These are phyloP conservation scores for Scedosporium minutisporum DNA, from an alignment of 2,329 filamentous ascomycete species.

Conservation along the genomic window DNA sequence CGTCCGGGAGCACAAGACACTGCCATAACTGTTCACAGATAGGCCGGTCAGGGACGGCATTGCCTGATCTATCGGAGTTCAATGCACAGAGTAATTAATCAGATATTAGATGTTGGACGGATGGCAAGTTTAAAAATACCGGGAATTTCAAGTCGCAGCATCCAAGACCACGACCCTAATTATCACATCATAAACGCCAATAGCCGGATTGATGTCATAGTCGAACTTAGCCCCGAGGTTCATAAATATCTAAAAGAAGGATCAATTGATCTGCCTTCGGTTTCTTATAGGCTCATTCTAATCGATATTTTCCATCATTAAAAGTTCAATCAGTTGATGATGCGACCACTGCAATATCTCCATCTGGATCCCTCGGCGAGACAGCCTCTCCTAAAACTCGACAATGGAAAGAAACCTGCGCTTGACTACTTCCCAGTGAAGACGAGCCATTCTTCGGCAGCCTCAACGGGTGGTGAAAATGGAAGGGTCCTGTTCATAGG, in stretches of 20 bases:
- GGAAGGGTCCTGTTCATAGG: conserved; percentile 44
- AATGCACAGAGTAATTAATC: too few species aligned
- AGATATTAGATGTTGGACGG: neutral
- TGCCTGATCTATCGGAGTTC: too few species aligned
- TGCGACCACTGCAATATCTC: neutral
- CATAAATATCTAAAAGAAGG: too few species aligned
- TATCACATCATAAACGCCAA: neutral
- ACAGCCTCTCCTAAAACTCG: neutral
- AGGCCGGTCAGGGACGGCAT: too few species aligned
- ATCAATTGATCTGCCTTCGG: too few species aligned
- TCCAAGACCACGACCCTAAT: neutral
- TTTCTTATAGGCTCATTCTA: neutral
- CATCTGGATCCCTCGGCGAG: neutral
- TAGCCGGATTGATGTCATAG: neutral
- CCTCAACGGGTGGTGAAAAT: conserved; percentile 19
- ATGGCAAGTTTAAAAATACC: neutral
- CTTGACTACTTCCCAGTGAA: neutral
- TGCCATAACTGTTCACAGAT: too few species aligned
- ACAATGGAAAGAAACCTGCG: neutral
- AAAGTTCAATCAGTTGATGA: too few species aligned
- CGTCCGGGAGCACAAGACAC: too few species aligned
- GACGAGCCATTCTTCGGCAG: neutral
- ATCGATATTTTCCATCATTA: neutral
- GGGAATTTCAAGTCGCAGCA: neutral
- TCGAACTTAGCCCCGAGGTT: too few species aligned